phyloP scores from a whole-genome alignment of 805 yeast species.

The Wickerhamomyces bovis region DNA sequence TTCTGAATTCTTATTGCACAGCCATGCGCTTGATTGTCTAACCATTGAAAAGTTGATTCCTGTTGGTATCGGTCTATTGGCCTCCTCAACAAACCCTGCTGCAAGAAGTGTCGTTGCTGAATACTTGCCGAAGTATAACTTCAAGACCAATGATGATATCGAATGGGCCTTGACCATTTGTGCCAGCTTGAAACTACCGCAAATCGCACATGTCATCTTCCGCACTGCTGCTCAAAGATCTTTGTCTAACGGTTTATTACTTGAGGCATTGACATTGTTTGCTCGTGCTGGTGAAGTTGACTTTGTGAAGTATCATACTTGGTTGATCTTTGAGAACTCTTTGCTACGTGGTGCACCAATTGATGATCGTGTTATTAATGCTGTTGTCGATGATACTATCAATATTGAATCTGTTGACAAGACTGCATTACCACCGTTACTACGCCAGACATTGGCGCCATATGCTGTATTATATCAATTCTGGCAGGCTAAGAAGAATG shows the following conservation, averaged over 20 bases:
- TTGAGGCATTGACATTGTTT: conserved; percentile 60
- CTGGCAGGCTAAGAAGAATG: conserved; percentile 28
- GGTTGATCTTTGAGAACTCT: conserved; percentile 62
- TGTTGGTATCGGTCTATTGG: conserved; percentile 61
- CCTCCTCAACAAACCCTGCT: conserved; percentile 38
- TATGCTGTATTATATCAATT: conserved; percentile 57
- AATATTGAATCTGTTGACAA: conserved; percentile 25
- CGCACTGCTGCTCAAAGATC: conserved; percentile 25
- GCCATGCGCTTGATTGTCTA: conserved; percentile 50
- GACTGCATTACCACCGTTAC: conserved; percentile 40
- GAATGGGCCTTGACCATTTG: conserved; percentile 76
- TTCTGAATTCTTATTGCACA: conserved; percentile 51
- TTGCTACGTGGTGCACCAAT: conserved; percentile 46
- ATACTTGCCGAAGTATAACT: conserved; percentile 53
- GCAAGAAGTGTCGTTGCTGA: conserved; percentile 45
- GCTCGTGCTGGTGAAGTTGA: conserved; percentile 56
- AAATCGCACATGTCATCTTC: conserved; percentile 51
- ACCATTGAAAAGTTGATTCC: conserved; percentile 51
- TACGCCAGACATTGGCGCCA: conserved; percentile 67
- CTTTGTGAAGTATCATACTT: conserved; percentile 41
- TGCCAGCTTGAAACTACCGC: conserved; percentile 56
- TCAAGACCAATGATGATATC: conserved; percentile 64
- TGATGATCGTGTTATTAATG: conserved; percentile 50
- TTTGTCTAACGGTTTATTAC: conserved; percentile 24
- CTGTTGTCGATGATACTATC: conserved; percentile 36